phyloP scores from a whole-genome alignment of 2,329 filamentous ascomycete genomes.

The Hypoxylon sp. region DNA sequence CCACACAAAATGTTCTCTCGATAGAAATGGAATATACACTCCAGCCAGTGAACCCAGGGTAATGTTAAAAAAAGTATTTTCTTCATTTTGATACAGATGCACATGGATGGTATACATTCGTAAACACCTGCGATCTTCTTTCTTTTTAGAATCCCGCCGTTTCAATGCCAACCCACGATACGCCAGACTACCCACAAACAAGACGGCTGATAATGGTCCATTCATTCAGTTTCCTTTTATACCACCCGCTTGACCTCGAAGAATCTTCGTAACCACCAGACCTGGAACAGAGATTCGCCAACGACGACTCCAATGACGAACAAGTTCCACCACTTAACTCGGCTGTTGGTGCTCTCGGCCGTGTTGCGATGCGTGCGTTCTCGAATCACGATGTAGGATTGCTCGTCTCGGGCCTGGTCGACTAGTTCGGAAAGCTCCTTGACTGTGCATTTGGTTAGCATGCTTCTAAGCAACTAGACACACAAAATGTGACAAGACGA shows the following conservation, averaged over 20 bases:
- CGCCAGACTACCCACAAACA: slow-evolving; percentile 40
- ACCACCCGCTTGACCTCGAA: slow-evolving; percentile 84
- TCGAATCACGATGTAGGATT: slow-evolving; percentile 93
- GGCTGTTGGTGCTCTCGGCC: slow-evolving; percentile 94
- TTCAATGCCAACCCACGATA: slow-evolving; percentile 37
- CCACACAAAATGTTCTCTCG: too few relatives aligned
- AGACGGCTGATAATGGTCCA: slow-evolving; percentile 17
- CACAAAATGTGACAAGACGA: not conserved
- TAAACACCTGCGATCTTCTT: slow-evolving; percentile 23
- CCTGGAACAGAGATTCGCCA: slow-evolving; percentile 95
- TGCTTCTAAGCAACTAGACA: not conserved
- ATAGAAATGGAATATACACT: not conserved
- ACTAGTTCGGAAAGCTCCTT: slow-evolving; percentile 84
- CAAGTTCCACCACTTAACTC: slow-evolving; percentile 99
- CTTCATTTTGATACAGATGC: slow-evolving; percentile 37
- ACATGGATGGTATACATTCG: too few relatives aligned
- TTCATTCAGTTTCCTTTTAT: slow-evolving; percentile 47
- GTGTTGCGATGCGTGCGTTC: slow-evolving; percentile 98
- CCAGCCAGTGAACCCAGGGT: not conserved
- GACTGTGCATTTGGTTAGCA: slow-evolving; percentile 61
- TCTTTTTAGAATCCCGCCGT: slow-evolving; percentile 29
- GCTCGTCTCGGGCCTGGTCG: slow-evolving; percentile 94
- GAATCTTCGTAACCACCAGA: slow-evolving; percentile 99
- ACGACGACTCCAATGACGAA: slow-evolving; percentile 91
- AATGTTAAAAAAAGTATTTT: slow-evolving; percentile 22